These are phyloP conservation scores for Coemansia sp. DNA, from an alignment of 192 early-diverging fungal species.

Conservation along the genomic window DNA sequence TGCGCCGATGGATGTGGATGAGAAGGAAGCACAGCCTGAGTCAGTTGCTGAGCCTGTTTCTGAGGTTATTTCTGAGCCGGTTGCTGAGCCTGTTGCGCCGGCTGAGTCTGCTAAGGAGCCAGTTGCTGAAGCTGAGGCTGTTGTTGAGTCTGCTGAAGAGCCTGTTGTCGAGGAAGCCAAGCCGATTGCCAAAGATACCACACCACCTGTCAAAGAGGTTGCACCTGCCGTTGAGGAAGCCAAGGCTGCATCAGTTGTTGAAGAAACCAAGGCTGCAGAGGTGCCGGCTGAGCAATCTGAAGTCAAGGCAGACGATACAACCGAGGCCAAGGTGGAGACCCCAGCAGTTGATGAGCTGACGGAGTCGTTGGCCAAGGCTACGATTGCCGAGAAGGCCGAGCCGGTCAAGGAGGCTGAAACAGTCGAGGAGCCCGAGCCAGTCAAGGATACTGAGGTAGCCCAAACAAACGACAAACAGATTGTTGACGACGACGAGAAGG, in stretches of 20 bases:
- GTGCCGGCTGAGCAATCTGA: conserved; percentile 11
- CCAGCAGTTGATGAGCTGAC: conserved; percentile 17
- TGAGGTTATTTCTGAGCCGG: too few relatives aligned
- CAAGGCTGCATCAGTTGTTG: not conserved
- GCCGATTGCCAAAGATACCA: not conserved
- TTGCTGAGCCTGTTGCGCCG: too few relatives aligned
- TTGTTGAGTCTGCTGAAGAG: conserved; percentile 8
- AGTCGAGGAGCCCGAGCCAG: conserved; percentile 28
- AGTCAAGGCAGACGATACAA: conserved; percentile 9
- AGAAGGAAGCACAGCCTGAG: too few relatives aligned
- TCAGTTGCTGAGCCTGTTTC: too few relatives aligned
- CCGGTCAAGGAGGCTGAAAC: not conserved
- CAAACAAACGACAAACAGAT: too few relatives aligned
- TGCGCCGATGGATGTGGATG: too few relatives aligned
- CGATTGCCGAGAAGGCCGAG: conserved; percentile 5
- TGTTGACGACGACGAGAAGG: conserved; percentile 11
- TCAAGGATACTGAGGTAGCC: not conserved
- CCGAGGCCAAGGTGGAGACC: conserved; percentile 19
- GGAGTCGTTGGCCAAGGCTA: conserved; percentile 27
- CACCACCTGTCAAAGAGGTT: not conserved
- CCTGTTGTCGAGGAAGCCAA: not conserved
- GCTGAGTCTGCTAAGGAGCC: conserved; percentile 1
- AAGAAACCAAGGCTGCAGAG: conserved; percentile 13
- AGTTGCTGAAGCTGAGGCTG: conserved; percentile 20
- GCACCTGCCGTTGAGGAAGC: conserved; percentile 16